Conservation (phyloP, 192 early-diverging fungal species). For the Jimgerdemannia lactiflua region DNA sequence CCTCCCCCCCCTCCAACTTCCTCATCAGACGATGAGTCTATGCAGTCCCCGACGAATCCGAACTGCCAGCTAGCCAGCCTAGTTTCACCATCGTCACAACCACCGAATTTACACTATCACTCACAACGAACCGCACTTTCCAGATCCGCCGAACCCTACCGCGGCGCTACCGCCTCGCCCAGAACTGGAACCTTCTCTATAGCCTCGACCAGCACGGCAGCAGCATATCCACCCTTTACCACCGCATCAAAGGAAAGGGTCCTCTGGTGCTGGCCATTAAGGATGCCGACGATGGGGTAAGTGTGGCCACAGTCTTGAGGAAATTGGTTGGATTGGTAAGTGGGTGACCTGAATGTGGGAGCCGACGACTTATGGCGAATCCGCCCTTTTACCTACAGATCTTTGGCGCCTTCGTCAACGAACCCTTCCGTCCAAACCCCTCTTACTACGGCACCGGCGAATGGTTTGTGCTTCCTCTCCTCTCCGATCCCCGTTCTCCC, state of each 20-base stretch:
- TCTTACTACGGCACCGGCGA: constrained; percentile 83
- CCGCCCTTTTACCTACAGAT: constrained; percentile 42
- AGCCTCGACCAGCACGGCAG: constrained; percentile 94
- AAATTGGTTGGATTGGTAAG: too few relatives aligned
- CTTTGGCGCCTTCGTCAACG: constrained; percentile 77
- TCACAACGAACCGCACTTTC: too few relatives aligned
- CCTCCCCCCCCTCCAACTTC: too few relatives aligned
- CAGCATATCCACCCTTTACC: constrained; percentile 80
- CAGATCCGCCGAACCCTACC: constrained; percentile 44
- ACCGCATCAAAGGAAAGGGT: constrained; percentile 58
- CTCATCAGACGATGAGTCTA: too few relatives aligned
- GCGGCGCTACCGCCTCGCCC: constrained; percentile 68
- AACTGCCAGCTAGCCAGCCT: too few relatives aligned
- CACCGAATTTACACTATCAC: too few relatives aligned
- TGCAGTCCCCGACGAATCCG: too few relatives aligned
- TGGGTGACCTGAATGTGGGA: background rate
- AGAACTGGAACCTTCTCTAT: constrained; percentile 82
- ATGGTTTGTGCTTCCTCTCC: constrained; percentile 44
- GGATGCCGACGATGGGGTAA: constrained; percentile 52
- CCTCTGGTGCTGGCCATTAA: constrained; percentile 70
- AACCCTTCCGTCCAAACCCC: constrained; percentile 57
- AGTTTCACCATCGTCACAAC: too few relatives aligned
- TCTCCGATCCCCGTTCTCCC: too few relatives aligned
- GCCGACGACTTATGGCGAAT: constrained; percentile 1
- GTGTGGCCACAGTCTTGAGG: background rate